Conservation (phyloP, 2,329 filamentous ascomycete genomes). For the Colletotrichum coccodes region DNA sequence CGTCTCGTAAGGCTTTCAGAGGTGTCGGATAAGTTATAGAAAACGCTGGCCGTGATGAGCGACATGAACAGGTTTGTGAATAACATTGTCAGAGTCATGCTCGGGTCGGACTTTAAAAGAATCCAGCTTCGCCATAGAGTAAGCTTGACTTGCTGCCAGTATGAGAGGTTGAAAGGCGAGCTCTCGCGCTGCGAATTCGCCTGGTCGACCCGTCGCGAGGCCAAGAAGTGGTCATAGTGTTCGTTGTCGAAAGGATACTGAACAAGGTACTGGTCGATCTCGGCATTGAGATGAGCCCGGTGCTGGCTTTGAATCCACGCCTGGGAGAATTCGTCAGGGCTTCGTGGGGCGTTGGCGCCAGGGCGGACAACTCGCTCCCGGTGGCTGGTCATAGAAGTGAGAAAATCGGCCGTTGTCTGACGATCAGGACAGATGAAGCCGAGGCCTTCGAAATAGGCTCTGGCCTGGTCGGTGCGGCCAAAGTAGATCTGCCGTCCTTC, state of each 20-base stretch:
- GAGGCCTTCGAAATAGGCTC: constrained; percentile 71
- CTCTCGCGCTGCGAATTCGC: constrained; percentile 43
- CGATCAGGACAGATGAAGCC: constrained; percentile 67
- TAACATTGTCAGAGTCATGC: constrained; percentile 49
- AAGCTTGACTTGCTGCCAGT: constrained; percentile 55
- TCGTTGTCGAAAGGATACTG: neutral
- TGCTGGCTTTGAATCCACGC: constrained; percentile 18
- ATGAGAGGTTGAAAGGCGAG: constrained; percentile 59
- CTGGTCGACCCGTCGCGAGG: constrained; percentile 3
- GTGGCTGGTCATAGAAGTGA: constrained; percentile 65
- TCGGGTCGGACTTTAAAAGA: constrained; percentile 50
- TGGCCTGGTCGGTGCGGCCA: constrained; percentile 68
- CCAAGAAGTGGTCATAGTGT: neutral
- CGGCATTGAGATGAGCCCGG: neutral
- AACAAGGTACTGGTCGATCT: constrained; percentile 9
- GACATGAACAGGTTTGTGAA: constrained; percentile 57
- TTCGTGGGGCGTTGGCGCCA: neutral
- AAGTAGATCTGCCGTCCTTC: constrained; percentile 76
- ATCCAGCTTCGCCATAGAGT: constrained; percentile 53
- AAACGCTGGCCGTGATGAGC: constrained; percentile 63
- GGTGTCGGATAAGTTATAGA: constrained; percentile 54
- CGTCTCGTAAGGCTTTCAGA: constrained; percentile 56
- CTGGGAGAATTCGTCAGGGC: constrained; percentile 16
- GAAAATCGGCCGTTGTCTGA: constrained; percentile 78
- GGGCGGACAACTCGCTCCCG: constrained; percentile 36